Conservation (phyloP, 805 yeast species). For the Candida wancherniae region DNA sequence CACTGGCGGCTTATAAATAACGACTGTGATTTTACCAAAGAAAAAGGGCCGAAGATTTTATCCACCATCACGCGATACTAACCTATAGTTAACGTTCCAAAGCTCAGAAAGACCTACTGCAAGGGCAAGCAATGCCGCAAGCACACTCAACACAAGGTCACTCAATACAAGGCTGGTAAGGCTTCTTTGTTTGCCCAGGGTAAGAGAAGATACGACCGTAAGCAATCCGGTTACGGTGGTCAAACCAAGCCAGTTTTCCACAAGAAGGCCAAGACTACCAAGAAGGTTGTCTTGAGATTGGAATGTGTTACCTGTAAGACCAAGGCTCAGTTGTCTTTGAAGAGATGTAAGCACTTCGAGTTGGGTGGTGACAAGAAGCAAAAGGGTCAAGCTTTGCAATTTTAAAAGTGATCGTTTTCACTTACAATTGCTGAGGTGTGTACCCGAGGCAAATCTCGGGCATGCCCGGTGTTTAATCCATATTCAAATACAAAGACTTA, state of each 20-base stretch:
- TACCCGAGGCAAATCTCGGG: too few species aligned
- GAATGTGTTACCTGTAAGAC: conserved; percentile 99
- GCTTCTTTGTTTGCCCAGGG: conserved; percentile 99
- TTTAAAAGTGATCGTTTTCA: conserved; percentile 58
- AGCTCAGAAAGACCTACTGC: conserved; percentile 99
- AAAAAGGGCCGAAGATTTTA: not conserved
- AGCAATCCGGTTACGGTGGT: conserved; percentile 99
- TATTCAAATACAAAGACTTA: conserved; percentile 7
- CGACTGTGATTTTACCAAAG: too few species aligned
- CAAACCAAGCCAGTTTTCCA: conserved; percentile 99
- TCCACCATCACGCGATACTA: conserved; percentile 9
- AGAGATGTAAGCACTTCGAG: conserved; percentile 99
- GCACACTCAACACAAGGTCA: conserved; percentile 99
- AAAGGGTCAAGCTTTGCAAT: conserved; percentile 99
- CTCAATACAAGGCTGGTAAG: conserved; percentile 99
- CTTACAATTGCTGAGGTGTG: too few species aligned
- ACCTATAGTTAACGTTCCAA: conserved; percentile 94
- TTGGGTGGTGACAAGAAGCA: conserved; percentile 99
- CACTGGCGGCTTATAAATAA: not conserved
- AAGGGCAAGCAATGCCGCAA: conserved; percentile 98
- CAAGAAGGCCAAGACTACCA: conserved; percentile 99
- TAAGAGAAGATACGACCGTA: conserved; percentile 99
- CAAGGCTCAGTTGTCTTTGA: conserved; percentile 94
- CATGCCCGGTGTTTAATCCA: conserved; percentile 11
- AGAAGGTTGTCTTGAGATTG: conserved; percentile 98